Base-by-base conservation (phyloP, 176 grass and related monocot species). In the Areca catechu region DNA sequence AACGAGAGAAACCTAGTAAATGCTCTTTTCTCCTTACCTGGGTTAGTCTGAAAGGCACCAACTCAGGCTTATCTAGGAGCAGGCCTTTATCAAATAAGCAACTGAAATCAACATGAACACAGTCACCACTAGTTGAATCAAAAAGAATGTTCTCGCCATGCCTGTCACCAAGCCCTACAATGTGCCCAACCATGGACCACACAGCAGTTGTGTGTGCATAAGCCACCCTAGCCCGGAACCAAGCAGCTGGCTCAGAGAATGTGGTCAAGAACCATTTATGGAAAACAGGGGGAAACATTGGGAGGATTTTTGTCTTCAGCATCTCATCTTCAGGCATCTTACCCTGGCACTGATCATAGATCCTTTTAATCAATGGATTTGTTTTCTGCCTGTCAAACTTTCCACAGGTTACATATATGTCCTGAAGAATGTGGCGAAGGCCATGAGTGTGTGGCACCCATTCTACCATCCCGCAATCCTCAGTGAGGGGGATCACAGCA, bases 141-240 rank as follows among this genome's bases (percentile, higher is more conserved):
- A 97, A 85, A 30, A 91, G 71, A 75, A 97, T 97, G 71, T 97
- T 97, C 48, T 91, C 92, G 3, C 92, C 92, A 59, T 97, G 92
- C 30, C 86, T 78, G 48, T 97, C 92, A 30, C 92, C 92, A 17
- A 97, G 87, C 22, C 93, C 87, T 17, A 97, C 93, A 54, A 97
- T 97, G 69, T 97, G 93, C 48, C 92, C 93, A 43, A 91, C 93
- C 93, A 97, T 97, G 7, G 93, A 97, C 93, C 93, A 97, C 15
- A 91, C 93, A 18, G 93, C 93, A 0, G 83, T 79, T 17, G 93
- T 88, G 69, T 91, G 93, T 0, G 93, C 93, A 58, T 91, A 97
- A 34, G 93, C 86, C 63, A 91, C 58, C 59, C 93, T 91, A 34
- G 81, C 87, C 80, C 83, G 83, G 53, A 97, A 91, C 87, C 93